These are phyloP conservation scores for Primulina huaijiensis DNA, from an alignment of 257 asterid genomes.

Conservation along the genomic window DNA sequence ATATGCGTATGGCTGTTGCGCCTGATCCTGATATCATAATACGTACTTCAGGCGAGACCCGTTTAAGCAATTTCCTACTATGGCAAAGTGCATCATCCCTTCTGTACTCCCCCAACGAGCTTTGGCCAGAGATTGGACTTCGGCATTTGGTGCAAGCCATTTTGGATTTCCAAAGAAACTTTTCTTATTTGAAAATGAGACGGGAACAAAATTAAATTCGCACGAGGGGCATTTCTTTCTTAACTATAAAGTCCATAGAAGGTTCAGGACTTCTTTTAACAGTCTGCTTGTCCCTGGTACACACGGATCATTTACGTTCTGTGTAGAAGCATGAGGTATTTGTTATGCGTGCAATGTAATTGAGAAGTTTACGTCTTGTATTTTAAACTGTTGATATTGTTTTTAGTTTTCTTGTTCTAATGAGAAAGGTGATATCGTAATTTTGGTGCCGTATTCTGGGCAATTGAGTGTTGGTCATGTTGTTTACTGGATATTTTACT, in stretches of 20 bases:
- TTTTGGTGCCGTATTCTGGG: slow-evolving; percentile 9
- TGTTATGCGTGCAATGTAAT: background rate
- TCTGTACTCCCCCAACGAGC: slow-evolving; percentile 56
- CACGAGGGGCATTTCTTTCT: background rate
- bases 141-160: slow-evolving; percentile 59
- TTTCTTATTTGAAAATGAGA: slow-evolving; percentile 43
- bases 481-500: background rate
- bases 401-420: background rate
- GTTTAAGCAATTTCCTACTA: slow-evolving; percentile 75
- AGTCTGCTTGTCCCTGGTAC: slow-evolving; percentile 17
- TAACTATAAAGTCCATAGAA: background rate
- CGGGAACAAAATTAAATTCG: slow-evolving; percentile 31
- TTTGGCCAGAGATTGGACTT: slow-evolving; percentile 82
- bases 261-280: slow-evolving; percentile 16
- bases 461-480: background rate
- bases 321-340: background rate
- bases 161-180: slow-evolving; percentile 59
- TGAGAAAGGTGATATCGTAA: slow-evolving; percentile 23
- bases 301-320: background rate
- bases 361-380: background rate
- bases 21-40: slow-evolving; percentile 74
- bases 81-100: slow-evolving; percentile 73
- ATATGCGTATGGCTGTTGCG: slow-evolving; percentile 62
- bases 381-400: slow-evolving; percentile 8
- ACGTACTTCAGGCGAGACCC: slow-evolving; percentile 80